These are phyloP conservation scores for Plasmodium vinckei DNA, from an alignment of 169 alveolate species.

Conservation along the genomic window DNA sequence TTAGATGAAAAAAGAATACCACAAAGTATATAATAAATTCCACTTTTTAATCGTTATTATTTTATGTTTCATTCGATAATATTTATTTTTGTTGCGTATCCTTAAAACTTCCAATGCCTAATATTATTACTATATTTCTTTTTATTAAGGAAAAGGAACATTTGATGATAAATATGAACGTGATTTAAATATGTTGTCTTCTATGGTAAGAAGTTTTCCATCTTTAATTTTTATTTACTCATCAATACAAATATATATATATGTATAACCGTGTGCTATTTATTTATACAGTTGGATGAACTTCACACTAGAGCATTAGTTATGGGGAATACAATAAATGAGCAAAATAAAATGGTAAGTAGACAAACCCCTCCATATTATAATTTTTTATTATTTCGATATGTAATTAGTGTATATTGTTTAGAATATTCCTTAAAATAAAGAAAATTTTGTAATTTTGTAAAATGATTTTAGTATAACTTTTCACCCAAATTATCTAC, in stretches of 20 bases:
- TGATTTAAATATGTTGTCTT: slow-evolving; percentile 52
- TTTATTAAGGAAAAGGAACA: slow-evolving; percentile 45
- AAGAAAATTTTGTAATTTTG: background rate
- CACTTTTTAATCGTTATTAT: too few relatives aligned
- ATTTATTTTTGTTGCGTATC: too few relatives aligned
- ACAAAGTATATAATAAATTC: slow-evolving; percentile 8
- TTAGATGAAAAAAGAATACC: slow-evolving; percentile 5
- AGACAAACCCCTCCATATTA: slow-evolving; percentile 5
- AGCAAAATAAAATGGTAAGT: slow-evolving; percentile 66
- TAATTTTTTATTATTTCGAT: background rate
- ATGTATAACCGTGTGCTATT: background rate
- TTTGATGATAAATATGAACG: slow-evolving; percentile 70
- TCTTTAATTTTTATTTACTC: background rate
- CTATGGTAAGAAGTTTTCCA: slow-evolving; percentile 36
- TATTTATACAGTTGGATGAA: slow-evolving; percentile 61
- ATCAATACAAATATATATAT: background rate
- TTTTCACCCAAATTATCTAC: slow-evolving; percentile 8
- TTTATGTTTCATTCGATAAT: too few relatives aligned
- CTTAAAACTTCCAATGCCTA: too few relatives aligned
- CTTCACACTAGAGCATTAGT: slow-evolving; percentile 71
- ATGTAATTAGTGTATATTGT: background rate
- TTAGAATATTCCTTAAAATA: background rate
- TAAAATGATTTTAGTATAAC: background rate
- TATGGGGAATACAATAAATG: slow-evolving; percentile 75
- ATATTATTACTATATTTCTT: background rate